phyloP scores from a whole-genome alignment of 2,329 filamentous ascomycete genomes.

The Claviceps sp. region DNA sequence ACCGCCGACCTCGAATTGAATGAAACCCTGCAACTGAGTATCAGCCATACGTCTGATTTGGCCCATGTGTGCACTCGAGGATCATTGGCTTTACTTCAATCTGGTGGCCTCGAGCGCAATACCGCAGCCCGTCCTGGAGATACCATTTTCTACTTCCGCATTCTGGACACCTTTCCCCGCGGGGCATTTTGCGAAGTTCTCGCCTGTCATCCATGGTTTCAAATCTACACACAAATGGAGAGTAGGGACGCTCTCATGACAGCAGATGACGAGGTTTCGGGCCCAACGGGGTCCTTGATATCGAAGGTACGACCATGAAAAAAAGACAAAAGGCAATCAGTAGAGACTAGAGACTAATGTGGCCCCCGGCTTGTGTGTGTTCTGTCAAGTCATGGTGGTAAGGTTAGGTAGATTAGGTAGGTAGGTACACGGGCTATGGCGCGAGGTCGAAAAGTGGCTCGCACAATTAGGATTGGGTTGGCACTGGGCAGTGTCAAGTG shows the following conservation, averaged over 20 bases:
- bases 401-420: too few species aligned
- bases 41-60: neutral
- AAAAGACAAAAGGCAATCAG: neutral
- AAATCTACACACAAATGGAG: too few species aligned
- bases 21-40: conserved; percentile 28
- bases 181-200: conserved; percentile 37
- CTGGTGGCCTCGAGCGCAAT: conserved; percentile 69
- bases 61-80: neutral
- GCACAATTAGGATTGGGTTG: neutral
- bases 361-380: neutral
- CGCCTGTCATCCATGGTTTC: conserved; percentile 25
- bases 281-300: neutral
- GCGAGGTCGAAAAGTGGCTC: neutral
- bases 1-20: conserved; percentile 46
- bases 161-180: conserved; percentile 41
- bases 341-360: neutral
- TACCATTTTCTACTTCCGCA: conserved; percentile 64
- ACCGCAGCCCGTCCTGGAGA: conserved; percentile 61
- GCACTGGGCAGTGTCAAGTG: neutral
- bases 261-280: neutral
- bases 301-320: neutral
- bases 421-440: neutral
- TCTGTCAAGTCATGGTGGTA: neutral
- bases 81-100: conserved; percentile 45
- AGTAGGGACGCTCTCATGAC: neutral